phyloP scores from a whole-genome alignment of 805 yeast genomes.

The Candida anglica region DNA sequence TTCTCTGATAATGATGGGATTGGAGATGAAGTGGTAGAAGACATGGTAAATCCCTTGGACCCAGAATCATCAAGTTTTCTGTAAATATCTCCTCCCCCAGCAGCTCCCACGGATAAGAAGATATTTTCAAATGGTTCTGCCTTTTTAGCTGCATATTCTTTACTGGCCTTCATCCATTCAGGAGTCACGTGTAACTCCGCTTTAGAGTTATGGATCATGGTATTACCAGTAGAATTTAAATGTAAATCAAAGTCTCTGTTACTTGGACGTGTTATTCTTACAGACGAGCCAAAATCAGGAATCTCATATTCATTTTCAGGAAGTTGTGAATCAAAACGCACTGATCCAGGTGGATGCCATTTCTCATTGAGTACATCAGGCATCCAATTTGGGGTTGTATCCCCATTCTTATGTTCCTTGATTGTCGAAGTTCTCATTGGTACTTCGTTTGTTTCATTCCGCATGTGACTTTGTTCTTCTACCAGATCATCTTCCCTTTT shows the following conservation, averaged over 20 bases:
- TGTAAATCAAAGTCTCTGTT: slow-evolving; percentile 12
- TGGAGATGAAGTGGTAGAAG: slow-evolving; percentile 37
- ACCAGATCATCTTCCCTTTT: slow-evolving; percentile 3
- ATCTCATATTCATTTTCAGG: too few species aligned
- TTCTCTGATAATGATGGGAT: slow-evolving; percentile 13
- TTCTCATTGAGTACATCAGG: slow-evolving; percentile 33
- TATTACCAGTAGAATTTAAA: slow-evolving; percentile 17
- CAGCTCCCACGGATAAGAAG: slow-evolving; percentile 19
- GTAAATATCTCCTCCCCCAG: slow-evolving; percentile 1
- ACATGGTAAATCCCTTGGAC: slow-evolving; percentile 15
- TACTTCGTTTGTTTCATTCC: slow-evolving; percentile 4
- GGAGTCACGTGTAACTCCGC: slow-evolving; percentile 20
- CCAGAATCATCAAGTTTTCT: too few species aligned
- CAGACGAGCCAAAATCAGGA: slow-evolving; percentile 14
- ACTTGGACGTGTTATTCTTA: slow-evolving; percentile 15
- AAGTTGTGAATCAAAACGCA: background rate
- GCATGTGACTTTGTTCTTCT: background rate
- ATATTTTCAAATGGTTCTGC: slow-evolving; percentile 19
- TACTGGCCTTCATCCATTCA: slow-evolving; percentile 30
- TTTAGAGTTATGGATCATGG: slow-evolving; percentile 29
- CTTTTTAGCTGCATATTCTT: slow-evolving; percentile 23
- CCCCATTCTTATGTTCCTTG: slow-evolving; percentile 4
- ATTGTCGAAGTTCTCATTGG: slow-evolving; percentile 25
- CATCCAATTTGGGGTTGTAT: slow-evolving; percentile 40
- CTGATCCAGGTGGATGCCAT: slow-evolving; percentile 19